These are phyloP conservation scores for Helenozyma baotianmanensis DNA, from an alignment of 805 yeast species.

Conservation along the genomic window DNA sequence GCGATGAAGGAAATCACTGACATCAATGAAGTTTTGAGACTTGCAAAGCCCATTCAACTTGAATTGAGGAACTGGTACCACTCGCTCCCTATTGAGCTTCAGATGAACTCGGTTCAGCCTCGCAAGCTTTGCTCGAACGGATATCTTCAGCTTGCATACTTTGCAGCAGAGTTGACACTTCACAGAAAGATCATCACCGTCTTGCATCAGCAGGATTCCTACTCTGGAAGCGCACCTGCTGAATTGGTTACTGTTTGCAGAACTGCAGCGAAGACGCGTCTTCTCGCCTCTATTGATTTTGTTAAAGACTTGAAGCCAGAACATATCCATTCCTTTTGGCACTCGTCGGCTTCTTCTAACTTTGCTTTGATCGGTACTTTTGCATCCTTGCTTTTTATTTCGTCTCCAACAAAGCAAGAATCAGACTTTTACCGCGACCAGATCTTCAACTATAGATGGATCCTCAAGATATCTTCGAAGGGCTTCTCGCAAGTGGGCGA, in stretches of 20 bases:
- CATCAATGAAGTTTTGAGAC: constrained; percentile 62
- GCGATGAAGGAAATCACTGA: constrained; percentile 54
- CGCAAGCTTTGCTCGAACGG: constrained; percentile 70
- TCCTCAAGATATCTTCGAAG: constrained; percentile 66
- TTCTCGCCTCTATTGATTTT: constrained; percentile 78
- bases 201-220: constrained; percentile 33
- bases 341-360: constrained; percentile 71
- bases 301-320: constrained; percentile 72
- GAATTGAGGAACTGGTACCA: constrained; percentile 74
- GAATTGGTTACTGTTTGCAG: constrained; percentile 59
- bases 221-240: constrained; percentile 30
- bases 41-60: constrained; percentile 80
- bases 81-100: constrained; percentile 58
- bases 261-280: constrained; percentile 77
- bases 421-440: constrained; percentile 60
- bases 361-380: constrained; percentile 82
- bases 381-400: constrained; percentile 74
- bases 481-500: constrained; percentile 75
- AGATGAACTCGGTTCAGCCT: constrained; percentile 56
- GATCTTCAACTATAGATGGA: constrained; percentile 72
- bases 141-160: constrained; percentile 75
- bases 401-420: constrained; percentile 59
- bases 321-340: constrained; percentile 88
- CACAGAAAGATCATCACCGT: constrained; percentile 72
- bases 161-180: constrained; percentile 82